phyloP scores from a whole-genome alignment of 2,329 filamentous ascomycete genomes.

The Calonectria naviculata region DNA sequence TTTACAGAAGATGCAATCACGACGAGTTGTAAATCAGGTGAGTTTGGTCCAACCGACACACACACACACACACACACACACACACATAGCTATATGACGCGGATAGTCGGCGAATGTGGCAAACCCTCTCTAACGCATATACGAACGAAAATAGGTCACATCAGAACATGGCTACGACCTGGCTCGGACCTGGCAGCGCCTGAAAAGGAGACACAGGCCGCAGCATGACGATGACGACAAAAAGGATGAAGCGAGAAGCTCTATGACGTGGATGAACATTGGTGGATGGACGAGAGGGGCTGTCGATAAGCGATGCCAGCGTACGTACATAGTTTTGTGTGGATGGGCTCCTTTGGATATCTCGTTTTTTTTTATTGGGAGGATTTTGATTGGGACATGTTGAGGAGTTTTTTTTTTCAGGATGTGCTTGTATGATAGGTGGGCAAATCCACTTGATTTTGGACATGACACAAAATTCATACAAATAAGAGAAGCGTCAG shows the following conservation, averaged over 20 bases:
- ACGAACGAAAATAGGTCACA: constrained; percentile 73
- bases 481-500: constrained; percentile 15
- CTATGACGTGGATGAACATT: constrained; percentile 20
- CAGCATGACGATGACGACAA: constrained; percentile 30
- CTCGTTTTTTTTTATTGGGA: background rate
- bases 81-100: background rate
- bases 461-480: constrained; percentile 17
- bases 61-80: too few relatives aligned
- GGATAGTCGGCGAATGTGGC: background rate
- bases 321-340: constrained; percentile 12
- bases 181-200: constrained; percentile 39
- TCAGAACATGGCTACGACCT: constrained; percentile 80
- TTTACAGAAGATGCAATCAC: constrained; percentile 95
- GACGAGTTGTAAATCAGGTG: constrained; percentile 91
- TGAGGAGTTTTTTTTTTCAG: constrained; percentile 13
- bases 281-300: constrained; percentile 26
- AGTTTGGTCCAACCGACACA: constrained; percentile 54
- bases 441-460: constrained; percentile 2
- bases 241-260: constrained; percentile 19
- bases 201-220: constrained; percentile 33
- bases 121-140: constrained; percentile 26
- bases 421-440: constrained; percentile 10
- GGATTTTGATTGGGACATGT: constrained; percentile 10
- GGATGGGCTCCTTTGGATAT: background rate
- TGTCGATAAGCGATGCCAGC: constrained; percentile 19